Evolutionary conservation across 805 yeast genomes (phyloP), one percentile per base, ranked within the genome.

Genomic region (Nakazawaea peltata): DNA sequence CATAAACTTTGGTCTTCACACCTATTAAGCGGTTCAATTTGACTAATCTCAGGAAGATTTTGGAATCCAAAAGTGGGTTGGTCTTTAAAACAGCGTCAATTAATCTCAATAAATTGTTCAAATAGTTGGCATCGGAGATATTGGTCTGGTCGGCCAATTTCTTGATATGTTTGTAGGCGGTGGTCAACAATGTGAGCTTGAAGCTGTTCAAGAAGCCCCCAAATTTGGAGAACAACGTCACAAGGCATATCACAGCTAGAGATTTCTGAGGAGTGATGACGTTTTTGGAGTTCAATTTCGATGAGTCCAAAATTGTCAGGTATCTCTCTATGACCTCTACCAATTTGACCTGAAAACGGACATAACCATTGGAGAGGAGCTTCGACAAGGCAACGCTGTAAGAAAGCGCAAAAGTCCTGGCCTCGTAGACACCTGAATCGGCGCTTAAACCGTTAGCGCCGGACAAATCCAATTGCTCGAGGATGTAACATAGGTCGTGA

Each of bases 171-270:
- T 54, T 57, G 39, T 59, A 59, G 6, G 50, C 22, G 4, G 49
- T 26, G 6, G 53, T 53, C 18, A 57, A 37, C 17, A 59, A 24
- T 6, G 44, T 43, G 18, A 31, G 34, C 34, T 59, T 59, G 36
- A 35, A 47, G 9, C 55, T 49, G 32, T 56, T 58, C 16, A 59
- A 42, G 25, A 59, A 59, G 2, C 65, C 65, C 29, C 49, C 47
- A 34, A 59, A 59, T 28, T 47, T 50, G 12, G 49, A 44, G 31
- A 55, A 55, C 2, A 58, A 41, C 13, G 45, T 41, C 35, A 54
- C 56, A 19, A 59, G 40, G 10, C 54, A 25, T 4, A 55, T 44
- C 14, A 53, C 33, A 13, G 57, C 45, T 19, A 54, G 15, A 7
- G 17, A 19, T 36, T 59, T 59, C 8, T 49, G 28, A 2, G 50